Evolutionary conservation across 768 basidiomycete species (phyloP), one percentile per base, ranked within the genome.

Genomic region (Rhodotorula diobovata): DNA sequence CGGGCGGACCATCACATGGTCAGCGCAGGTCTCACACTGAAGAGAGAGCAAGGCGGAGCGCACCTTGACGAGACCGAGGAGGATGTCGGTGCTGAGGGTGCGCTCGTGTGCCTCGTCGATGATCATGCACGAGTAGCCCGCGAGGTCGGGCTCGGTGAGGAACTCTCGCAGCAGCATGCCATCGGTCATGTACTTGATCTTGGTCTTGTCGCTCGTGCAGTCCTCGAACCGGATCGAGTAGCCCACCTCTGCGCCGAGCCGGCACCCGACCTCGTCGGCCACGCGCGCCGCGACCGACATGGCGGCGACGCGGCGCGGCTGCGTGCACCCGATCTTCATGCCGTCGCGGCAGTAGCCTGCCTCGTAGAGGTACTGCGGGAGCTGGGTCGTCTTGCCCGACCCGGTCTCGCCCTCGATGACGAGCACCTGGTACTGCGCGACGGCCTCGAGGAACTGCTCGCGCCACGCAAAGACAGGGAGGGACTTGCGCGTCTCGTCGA

Each of bases 191-290:
- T 99, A 99, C 82, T 99, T 98, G 78, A 99, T 84, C 55, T 94
- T 89, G 9, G 96, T 99, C 84, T 96, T 97, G 84, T 98, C 93
- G 83, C 92, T 96, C 30, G 96, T 99, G 80, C 93, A 96, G 81
- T 99, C 96, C 81, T 99, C 96, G 82, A 99, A 99, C 43, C 96
- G 91, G 76, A 99, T 99, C 45, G 94, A 95, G 81, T 99, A 99
- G n/a, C 96, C 96, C 61, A 99, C 96, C 82, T 98, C 95, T 76
- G 94, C 91, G 18, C 96, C 96, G 51, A 99, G 88, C 80, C 97
- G 90, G 7, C 88, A 90, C 15, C 94, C 96, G 89, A 98, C 93
- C 82, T 99, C 96, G 72, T 98, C 96, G 0, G 96, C 95, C 25
- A 99, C 96, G 82, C 96, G 95, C 25, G 95, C 93, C 9, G 96